phyloP scores from a whole-genome alignment of 1,139 yeast genomes.

The Kodamaea arcana region DNA sequence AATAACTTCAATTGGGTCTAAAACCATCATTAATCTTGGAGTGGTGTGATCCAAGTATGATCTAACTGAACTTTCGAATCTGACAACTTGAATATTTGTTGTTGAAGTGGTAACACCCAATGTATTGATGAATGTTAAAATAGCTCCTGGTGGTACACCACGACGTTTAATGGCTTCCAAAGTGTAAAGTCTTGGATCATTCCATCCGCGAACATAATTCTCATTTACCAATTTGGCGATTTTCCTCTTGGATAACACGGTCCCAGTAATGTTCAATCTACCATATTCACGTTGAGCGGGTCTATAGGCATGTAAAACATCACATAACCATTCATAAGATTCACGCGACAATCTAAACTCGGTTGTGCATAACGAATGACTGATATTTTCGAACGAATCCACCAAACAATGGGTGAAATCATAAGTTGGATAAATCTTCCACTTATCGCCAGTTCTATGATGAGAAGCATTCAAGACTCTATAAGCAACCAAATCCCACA shows the following conservation, averaged over 20 bases:
- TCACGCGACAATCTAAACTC: constrained; percentile 91
- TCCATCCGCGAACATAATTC: constrained; percentile 88
- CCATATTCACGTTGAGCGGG: constrained; percentile 99
- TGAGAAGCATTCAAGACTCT: constrained; percentile 89
- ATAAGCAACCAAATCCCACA: constrained; percentile 99
- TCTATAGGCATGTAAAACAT: constrained; percentile 88
- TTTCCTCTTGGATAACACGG: constrained; percentile 91
- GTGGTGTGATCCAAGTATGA: constrained; percentile 84
- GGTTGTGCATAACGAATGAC: constrained; percentile 92
- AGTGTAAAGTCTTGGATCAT: constrained; percentile 95
- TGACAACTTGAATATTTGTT: constrained; percentile 81
- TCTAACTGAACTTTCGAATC: constrained; percentile 90
- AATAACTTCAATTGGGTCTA: constrained; percentile 80
- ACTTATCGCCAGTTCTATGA: constrained; percentile 92
- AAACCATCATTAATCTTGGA: constrained; percentile 91
- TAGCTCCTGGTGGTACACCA: constrained; percentile 99
- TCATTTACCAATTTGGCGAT: constrained; percentile 88
- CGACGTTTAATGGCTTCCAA: constrained; percentile 93
- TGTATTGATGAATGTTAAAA: constrained; percentile 86
- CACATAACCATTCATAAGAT: constrained; percentile 98
- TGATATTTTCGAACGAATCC: constrained; percentile 93
- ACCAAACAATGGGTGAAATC: constrained; percentile 99
- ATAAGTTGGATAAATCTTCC: constrained; percentile 98
- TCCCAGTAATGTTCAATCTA: constrained; percentile 89
- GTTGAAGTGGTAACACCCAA: constrained; percentile 95